A percentile compares a stretch with the other conserved stretches of the same genome.
Conservation (phyloP, 176 grass and related monocot genomes). For the Carex myosuroides region DNA sequence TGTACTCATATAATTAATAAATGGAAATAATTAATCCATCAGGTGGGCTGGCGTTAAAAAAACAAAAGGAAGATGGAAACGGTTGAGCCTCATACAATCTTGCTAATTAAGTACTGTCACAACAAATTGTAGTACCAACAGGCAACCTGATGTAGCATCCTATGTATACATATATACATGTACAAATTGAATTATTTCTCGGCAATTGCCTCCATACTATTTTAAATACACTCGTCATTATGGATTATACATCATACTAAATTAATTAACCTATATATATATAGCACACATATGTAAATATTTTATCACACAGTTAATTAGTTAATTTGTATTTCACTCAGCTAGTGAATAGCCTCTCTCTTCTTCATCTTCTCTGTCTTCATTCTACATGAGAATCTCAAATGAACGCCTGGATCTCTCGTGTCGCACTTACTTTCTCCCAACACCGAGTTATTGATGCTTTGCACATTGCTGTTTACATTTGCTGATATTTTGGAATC, state of each 20-base stretch:
- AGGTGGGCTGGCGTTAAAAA: too few relatives aligned
- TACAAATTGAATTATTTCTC: too few relatives aligned
- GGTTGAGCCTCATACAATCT: too few relatives aligned
- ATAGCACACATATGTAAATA: neutral
- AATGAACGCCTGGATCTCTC: slow-evolving; percentile 46
- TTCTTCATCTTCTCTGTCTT: slow-evolving; percentile 28
- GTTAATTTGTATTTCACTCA: neutral
- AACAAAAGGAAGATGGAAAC: too few relatives aligned
- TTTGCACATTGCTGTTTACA: slow-evolving; percentile 76
- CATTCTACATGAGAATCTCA: slow-evolving; percentile 26
- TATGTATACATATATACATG: too few relatives aligned
- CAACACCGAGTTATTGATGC: slow-evolving; percentile 76
- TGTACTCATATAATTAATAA: too few relatives aligned
- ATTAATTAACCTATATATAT: neutral
- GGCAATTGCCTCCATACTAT: too few relatives aligned
- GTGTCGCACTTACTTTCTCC: slow-evolving; percentile 40
- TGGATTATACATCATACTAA: neutral
- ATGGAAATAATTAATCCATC: too few relatives aligned
- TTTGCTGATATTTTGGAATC: slow-evolving; percentile 18
- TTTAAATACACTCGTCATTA: too few relatives aligned
- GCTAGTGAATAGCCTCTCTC: neutral
- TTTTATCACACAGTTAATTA: neutral
- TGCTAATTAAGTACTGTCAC: too few relatives aligned
- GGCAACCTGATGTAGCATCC: too few relatives aligned
- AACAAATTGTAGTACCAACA: too few relatives aligned